phyloP scores from a whole-genome alignment of 148 eudicot species.

The Suaeda aralocaspica region DNA sequence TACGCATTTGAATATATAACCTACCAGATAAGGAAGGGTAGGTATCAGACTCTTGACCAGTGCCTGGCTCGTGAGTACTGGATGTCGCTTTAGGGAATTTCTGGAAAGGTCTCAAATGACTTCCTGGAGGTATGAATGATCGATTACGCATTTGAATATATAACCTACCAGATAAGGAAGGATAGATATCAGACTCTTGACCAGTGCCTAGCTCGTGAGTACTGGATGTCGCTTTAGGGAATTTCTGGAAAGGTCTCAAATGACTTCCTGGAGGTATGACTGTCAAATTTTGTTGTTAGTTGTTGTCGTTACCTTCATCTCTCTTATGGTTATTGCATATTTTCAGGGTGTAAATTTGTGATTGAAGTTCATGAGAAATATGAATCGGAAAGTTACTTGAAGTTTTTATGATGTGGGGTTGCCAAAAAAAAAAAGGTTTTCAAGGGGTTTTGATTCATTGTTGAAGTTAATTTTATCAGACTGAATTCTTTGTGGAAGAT shows the following conservation, averaged over 20 bases:
- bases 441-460: no score
- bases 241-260: slow-evolving; percentile 52
- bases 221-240: slow-evolving; percentile 74
- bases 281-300: not conserved
- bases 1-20: no score
- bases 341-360: slow-evolving; percentile 71
- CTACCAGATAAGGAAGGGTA: slow-evolving; percentile 74
- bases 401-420: no score
- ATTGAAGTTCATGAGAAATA: no score
- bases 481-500: no score
- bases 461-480: no score
- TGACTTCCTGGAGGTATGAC: slow-evolving; percentile 71
- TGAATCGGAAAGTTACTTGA: no score
- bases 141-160: no score
- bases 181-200: slow-evolving; percentile 81
- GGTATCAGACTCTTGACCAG: slow-evolving; percentile 77
- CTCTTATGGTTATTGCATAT: slow-evolving; percentile 8
- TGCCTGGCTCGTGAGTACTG: slow-evolving; percentile 83
- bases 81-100: slow-evolving; percentile 70
- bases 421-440: no score
- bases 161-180: slow-evolving; percentile 59
- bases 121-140: slow-evolving; percentile 72
- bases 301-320: not conserved
- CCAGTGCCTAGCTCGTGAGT: slow-evolving; percentile 81
- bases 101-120: slow-evolving; percentile 55